These are phyloP conservation scores for Citrus glauca DNA, from an alignment of 345 rosid species.

Conservation along the genomic window DNA sequence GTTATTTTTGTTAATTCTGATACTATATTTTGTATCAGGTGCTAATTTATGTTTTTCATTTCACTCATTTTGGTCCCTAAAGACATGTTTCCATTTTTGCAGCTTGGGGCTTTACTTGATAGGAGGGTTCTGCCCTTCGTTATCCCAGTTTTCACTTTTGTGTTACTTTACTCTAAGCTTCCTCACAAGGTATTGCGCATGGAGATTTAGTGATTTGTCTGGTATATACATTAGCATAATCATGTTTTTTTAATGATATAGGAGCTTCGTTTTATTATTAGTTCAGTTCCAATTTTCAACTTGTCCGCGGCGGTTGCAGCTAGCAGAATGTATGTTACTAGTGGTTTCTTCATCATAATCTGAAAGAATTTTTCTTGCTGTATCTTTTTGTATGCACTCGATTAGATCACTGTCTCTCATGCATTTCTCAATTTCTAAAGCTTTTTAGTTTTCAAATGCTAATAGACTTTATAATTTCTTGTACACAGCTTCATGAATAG, in stretches of 20 bases:
- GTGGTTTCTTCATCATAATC: not conserved
- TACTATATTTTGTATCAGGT: not conserved
- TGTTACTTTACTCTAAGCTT: slow-evolving; percentile 89
- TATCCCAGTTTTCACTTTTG: slow-evolving; percentile 67
- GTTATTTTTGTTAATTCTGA: not conserved
- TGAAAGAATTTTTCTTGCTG: not conserved
- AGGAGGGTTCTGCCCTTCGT: slow-evolving; percentile 60
- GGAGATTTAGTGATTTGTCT: slow-evolving; percentile 19
- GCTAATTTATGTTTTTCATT: not conserved
- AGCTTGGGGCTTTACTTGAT: slow-evolving; percentile 80
- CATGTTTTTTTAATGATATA: slow-evolving; percentile 32
- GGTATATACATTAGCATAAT: slow-evolving; percentile 1
- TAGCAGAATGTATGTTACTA: slow-evolving; percentile 64
- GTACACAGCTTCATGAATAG: slow-evolving; percentile 73
- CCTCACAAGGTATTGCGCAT: slow-evolving; percentile 75
- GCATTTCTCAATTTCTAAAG: not conserved
- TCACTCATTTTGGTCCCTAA: not conserved
- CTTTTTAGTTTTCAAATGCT: not conserved
- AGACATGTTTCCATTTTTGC: slow-evolving; percentile 23
- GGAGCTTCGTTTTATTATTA: slow-evolving; percentile 96
- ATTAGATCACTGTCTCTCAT: not conserved
- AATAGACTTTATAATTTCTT: slow-evolving; percentile 2
- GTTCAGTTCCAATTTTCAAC: slow-evolving; percentile 91
- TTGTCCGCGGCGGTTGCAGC: slow-evolving; percentile 91
- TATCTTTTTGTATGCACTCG: not conserved